Conservation (phyloP, 1,284 basidiomycete species). For the Sutorius eximius region DNA sequence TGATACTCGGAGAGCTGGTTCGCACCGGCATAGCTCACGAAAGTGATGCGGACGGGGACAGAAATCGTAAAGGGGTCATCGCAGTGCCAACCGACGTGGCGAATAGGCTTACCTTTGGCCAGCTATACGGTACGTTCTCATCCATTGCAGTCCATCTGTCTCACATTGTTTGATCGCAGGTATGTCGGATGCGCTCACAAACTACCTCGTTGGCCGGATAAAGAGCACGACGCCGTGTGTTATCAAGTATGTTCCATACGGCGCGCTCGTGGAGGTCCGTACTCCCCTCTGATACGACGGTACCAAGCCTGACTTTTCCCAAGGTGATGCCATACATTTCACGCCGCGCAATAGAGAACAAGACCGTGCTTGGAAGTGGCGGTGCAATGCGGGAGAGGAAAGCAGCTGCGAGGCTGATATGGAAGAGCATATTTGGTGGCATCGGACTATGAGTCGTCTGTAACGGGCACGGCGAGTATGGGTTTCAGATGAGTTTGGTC, state of each 20-base stretch:
- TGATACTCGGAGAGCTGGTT: constrained; percentile 64
- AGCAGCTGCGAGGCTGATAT: constrained; percentile 52
- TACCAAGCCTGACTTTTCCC: neutral
- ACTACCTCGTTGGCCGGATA: constrained; percentile 62
- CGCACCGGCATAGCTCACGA: constrained; percentile 52
- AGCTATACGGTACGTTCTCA: constrained; percentile 71
- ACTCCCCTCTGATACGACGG: neutral
- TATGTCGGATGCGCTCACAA: constrained; percentile 82
- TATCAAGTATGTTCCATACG: constrained; percentile 87
- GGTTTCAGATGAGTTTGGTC: neutral
- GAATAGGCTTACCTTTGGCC: constrained; percentile 75
- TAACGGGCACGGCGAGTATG: neutral
- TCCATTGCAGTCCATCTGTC: neutral
- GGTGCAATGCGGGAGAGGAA: constrained; percentile 56
- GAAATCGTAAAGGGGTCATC: constrained; percentile 35
- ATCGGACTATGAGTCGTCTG: constrained; percentile 21
- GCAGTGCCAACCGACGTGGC: constrained; percentile 52
- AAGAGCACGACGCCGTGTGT: constrained; percentile 64
- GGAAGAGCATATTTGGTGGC: constrained; percentile 44
- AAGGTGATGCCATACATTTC: constrained; percentile 72
- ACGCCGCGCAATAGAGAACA: constrained; percentile 78
- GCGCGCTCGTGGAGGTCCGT: constrained; percentile 66
- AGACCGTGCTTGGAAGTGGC: constrained; percentile 55
- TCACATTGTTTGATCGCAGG: constrained; percentile 44
- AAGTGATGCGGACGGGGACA: constrained; percentile 18